Conservation (phyloP, 805 yeast species). For the Saccharomycopsis guyanensis region DNA sequence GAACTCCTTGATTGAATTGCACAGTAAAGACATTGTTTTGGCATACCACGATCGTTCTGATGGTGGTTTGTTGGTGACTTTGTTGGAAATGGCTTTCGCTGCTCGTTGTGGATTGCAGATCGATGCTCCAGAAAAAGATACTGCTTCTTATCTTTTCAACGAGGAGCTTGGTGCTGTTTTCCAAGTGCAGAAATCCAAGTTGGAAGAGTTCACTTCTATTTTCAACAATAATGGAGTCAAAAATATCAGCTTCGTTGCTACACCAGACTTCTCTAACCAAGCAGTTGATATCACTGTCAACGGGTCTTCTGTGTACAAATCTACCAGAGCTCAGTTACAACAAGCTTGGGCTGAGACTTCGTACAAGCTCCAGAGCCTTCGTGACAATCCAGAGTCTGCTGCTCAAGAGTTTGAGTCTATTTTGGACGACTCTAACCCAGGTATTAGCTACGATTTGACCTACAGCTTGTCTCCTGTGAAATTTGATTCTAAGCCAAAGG, state of each 20-base stretch:
- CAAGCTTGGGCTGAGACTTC: slow-evolving; percentile 84
- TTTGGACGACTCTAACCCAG: slow-evolving; percentile 80
- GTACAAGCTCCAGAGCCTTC: slow-evolving; percentile 77
- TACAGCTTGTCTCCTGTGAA: slow-evolving; percentile 46
- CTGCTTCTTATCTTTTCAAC: slow-evolving; percentile 59
- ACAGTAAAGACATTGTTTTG: slow-evolving; percentile 52
- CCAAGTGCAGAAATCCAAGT: slow-evolving; percentile 60
- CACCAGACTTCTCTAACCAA: slow-evolving; percentile 51
- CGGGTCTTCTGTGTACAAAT: slow-evolving; percentile 38
- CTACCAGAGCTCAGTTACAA: slow-evolving; percentile 63
- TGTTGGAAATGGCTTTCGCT: slow-evolving; percentile 95
- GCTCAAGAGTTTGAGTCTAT: slow-evolving; percentile 76
- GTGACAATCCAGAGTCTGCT: slow-evolving; percentile 91
- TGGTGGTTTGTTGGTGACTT: slow-evolving; percentile 86
- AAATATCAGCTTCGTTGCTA: slow-evolving; percentile 57
- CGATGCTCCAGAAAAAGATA: slow-evolving; percentile 30
- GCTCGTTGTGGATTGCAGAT: slow-evolving; percentile 79
- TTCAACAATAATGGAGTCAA: slow-evolving; percentile 55
- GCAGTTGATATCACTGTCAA: slow-evolving; percentile 40
- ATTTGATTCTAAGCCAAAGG: slow-evolving; percentile 57
- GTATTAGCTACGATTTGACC: slow-evolving; percentile 73
- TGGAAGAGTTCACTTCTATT: slow-evolving; percentile 45
- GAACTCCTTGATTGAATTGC: slow-evolving; percentile 62
- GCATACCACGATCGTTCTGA: slow-evolving; percentile 96
- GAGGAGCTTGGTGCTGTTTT: slow-evolving; percentile 96